Evolutionary conservation across 2,329 filamentous ascomycete species (phyloP).

Genomic region (Colletotrichum tropicale): DNA sequence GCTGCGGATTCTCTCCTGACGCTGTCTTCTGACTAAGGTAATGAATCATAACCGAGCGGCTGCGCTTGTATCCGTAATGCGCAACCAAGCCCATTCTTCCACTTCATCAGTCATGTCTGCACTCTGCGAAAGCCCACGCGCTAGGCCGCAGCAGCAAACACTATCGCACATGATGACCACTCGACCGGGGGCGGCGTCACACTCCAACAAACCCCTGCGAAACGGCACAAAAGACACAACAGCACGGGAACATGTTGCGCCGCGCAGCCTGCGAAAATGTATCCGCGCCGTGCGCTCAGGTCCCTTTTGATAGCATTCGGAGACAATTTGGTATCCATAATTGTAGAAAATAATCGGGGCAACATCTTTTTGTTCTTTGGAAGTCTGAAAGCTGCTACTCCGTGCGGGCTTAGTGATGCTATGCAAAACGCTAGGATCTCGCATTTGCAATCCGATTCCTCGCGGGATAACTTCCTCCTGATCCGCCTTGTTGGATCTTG

Average conservation of each 20-base stretch:
- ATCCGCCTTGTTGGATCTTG: background rate
- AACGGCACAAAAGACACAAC: background rate
- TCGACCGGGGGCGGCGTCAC: background rate
- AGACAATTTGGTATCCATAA: background rate
- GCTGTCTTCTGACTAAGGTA: background rate
- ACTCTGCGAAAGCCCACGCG: background rate
- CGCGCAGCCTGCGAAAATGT: background rate
- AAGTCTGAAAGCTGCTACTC: background rate
- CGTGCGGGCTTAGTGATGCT: background rate
- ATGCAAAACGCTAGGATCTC: background rate
- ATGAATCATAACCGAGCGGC: background rate
- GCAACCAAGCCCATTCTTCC: background rate
- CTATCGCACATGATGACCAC: background rate
- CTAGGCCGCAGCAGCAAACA: background rate
- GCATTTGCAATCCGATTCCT: background rate
- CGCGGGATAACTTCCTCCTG: background rate
- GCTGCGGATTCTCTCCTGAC: background rate
- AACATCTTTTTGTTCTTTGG: background rate
- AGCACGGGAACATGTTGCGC: background rate
- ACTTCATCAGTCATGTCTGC: background rate
- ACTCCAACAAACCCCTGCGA: background rate
- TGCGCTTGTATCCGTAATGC: background rate
- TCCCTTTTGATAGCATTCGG: background rate
- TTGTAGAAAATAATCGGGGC: background rate
- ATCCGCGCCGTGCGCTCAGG: background rate